Conservation (phyloP, 192 early-diverging fungal species). For the Coemansia sp. region DNA sequence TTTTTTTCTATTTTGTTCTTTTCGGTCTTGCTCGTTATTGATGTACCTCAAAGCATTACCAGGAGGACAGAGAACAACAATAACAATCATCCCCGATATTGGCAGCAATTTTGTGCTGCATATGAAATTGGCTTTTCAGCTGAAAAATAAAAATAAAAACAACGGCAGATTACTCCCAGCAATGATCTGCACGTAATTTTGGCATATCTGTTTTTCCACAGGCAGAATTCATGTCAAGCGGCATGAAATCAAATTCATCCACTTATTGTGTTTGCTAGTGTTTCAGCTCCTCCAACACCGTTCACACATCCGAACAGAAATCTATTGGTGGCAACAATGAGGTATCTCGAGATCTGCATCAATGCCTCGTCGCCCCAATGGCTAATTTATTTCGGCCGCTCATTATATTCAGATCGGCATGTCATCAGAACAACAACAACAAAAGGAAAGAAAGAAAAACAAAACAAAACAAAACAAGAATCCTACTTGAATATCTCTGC, state of each 20-base stretch:
- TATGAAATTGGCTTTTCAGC: neutral
- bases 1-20: neutral
- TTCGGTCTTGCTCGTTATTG: neutral
- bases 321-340: neutral
- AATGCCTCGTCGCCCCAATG: too few species aligned
- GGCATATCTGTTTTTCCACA: neutral
- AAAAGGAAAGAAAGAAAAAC: conserved; percentile 4
- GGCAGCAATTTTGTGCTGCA: neutral
- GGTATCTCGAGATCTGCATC: too few species aligned
- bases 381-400: too few species aligned
- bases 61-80: neutral
- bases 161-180: neutral
- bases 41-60: neutral
- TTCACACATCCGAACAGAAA: neutral
- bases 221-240: neutral
- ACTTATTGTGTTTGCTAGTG: neutral
- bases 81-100: neutral
- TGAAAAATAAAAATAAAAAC: conserved; percentile 9
- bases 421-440: neutral
- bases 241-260: neutral
- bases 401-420: too few species aligned
- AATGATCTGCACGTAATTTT: neutral
- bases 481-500: conserved; percentile 23
- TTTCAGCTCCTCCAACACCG: neutral
- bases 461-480: neutral